Conservation (phyloP, 2,329 filamentous ascomycete genomes). For the Sporothrix brunneoviolacea region DNA sequence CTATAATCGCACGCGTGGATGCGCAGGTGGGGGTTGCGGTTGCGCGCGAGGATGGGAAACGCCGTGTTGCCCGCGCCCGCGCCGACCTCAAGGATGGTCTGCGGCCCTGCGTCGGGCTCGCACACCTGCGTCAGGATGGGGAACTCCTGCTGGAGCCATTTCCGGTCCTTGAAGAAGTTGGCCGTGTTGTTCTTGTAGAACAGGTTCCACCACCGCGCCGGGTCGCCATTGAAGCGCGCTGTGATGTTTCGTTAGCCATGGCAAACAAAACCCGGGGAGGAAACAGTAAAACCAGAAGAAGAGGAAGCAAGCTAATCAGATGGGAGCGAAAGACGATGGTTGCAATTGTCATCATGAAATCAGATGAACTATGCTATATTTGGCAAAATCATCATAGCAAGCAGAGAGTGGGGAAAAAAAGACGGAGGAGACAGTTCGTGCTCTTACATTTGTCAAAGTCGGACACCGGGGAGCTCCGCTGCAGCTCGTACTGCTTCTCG, state of each 20-base stretch:
- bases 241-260: conserved; percentile 14
- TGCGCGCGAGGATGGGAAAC: conserved; percentile 80
- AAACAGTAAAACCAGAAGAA: conserved; percentile 6
- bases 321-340: conserved; percentile 66
- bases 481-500: conserved; percentile 74
- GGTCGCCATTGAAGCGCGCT: conserved; percentile 81
- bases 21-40: conserved; percentile 73
- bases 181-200: conserved; percentile 97
- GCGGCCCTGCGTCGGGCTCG: conserved; percentile 58
- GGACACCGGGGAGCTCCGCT: conserved; percentile 78
- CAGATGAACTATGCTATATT: conserved; percentile 68
- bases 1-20: conserved; percentile 96
- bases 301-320: conserved; percentile 41
- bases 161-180: conserved; percentile 98
- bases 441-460: conserved; percentile 81
- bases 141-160: conserved; percentile 96
- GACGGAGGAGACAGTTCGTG: not conserved
- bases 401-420: not conserved
- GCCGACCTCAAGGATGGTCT: conserved; percentile 79
- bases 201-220: conserved; percentile 94
- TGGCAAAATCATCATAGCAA: conserved; percentile 39
- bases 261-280: not conserved
- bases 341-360: conserved; percentile 58
- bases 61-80: conserved; percentile 95
- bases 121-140: conserved; percentile 77